These are phyloP conservation scores for Penicillium parvum DNA, from an alignment of 495 filamentous ascomycete genomes.

Conservation along the genomic window DNA sequence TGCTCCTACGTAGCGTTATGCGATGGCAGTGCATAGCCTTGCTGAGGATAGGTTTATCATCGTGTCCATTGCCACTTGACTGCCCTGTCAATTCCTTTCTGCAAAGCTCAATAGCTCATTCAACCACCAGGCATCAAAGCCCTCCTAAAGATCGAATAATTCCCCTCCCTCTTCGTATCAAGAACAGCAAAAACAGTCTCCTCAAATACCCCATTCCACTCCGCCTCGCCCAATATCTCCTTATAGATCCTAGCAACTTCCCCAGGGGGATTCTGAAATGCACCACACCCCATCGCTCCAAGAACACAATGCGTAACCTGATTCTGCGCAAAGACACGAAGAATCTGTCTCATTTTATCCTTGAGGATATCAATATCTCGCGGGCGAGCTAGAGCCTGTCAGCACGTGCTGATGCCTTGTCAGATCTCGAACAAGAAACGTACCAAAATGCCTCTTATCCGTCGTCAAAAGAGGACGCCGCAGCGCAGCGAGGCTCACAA, in stretches of 20 bases:
- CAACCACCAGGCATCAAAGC: constrained; percentile 20
- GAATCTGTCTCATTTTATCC: constrained; percentile 55
- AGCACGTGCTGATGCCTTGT: too few species aligned
- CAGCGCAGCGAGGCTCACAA: constrained; percentile 13
- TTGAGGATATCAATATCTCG: constrained; percentile 32
- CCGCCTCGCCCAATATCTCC: constrained; percentile 51
- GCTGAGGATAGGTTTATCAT: too few species aligned
- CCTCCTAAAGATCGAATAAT: constrained; percentile 47
- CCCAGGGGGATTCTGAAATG: constrained; percentile 54
- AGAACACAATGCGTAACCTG: constrained; percentile 54
- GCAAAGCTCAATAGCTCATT: too few species aligned
- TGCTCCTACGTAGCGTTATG: too few species aligned
- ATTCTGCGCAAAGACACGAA: constrained; percentile 49
- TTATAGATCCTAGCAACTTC: constrained; percentile 59
- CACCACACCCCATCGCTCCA: constrained; percentile 66
- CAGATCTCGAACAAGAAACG: too few species aligned
- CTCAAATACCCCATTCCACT: constrained; percentile 46
- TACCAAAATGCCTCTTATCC: constrained; percentile 8
- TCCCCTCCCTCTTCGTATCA: constrained; percentile 34
- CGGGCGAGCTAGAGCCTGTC: not conserved
- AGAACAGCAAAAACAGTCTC: constrained; percentile 32
- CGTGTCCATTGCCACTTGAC: too few species aligned
- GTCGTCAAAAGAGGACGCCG: constrained; percentile 4
- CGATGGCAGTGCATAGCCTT: too few species aligned
- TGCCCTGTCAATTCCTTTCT: not conserved